Evolutionary conservation across 129 eudicot species (phyloP), one percentile per base, ranked within the genome.

Genomic region (Chrysanthemum lavandulifolium): DNA sequence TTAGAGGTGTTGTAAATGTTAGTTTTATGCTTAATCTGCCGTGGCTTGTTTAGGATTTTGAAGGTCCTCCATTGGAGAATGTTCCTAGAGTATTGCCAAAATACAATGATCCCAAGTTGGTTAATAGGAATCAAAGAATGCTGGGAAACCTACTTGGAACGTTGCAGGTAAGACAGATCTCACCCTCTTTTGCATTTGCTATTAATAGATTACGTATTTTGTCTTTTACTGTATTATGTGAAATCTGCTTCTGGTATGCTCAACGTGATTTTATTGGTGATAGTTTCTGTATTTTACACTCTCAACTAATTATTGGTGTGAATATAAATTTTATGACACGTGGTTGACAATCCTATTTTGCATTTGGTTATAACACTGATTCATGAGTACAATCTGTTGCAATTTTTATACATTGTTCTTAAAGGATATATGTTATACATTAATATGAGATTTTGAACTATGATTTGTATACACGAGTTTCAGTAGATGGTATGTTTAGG

Each of bases 91-190:
- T 94, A 14, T 86, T 90, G 81, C 97, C 94, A 6, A 90, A 90
- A 75, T 62, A 90, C 21, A 97, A 88, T 75, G 99, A 94, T 64
- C 99, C 99, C 12, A 90, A 84, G 48, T 68, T 90, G 86, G 97
- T 94, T 54, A 94, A 83, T 65, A 86, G 98, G 82, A 94, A 94
- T 74, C 83, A 74, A 69, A 84, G 99, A 80, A 94, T 94, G 93
- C 55, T 94, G 53, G 99, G 99, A 19, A 97, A 88, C 77, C 98
- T 94, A 27, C 85, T 94, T 16, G 97, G 99, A 43, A 94, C 99
- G 2, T 73, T 94, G 82, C 96, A 94, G 97, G 99, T 94, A 81
- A 16, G 53, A 12, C 51, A 7, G 19, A 57, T 75, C 40, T 75
- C 15, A 21, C 72, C 65, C 23, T 62, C 72, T 74, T 13, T 5